phyloP scores from a whole-genome alignment of 768 basidiomycete genomes.

The Leccinellum luteum region DNA sequence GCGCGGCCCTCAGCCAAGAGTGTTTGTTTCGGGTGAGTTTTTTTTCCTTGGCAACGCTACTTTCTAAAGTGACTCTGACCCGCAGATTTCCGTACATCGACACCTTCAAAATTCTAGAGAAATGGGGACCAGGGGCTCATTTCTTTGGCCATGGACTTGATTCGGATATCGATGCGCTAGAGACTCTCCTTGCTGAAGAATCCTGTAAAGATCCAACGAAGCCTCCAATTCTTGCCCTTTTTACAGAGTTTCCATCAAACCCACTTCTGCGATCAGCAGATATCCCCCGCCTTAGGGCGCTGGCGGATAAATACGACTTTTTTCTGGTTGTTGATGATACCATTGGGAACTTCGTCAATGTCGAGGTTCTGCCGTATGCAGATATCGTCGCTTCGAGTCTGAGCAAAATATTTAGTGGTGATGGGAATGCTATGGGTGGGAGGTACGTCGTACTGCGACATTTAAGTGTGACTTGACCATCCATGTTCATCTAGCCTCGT shows the following conservation, averaged over 20 bases:
- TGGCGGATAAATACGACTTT: slow-evolving; percentile 90
- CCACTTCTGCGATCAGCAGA: slow-evolving; percentile 87
- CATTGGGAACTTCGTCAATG: slow-evolving; percentile 91
- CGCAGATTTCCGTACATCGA: slow-evolving; percentile 91
- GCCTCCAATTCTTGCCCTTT: slow-evolving; percentile 74
- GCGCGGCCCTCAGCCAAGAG: slow-evolving; percentile 67
- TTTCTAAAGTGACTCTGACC: not conserved
- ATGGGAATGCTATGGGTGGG: slow-evolving; percentile 96
- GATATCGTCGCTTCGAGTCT: slow-evolving; percentile 92
- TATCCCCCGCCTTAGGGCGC: slow-evolving; percentile 63
- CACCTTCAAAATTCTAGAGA: slow-evolving; percentile 88
- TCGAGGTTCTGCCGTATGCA: slow-evolving; percentile 80
- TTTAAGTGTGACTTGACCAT: not conserved
- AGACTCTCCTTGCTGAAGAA: slow-evolving; percentile 54
- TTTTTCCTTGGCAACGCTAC: not conserved
- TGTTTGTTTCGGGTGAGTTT: slow-evolving; percentile 86
- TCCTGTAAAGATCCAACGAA: slow-evolving; percentile 34
- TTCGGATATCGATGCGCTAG: slow-evolving; percentile 70
- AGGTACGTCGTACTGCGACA: slow-evolving; percentile 53
- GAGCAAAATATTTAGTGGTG: slow-evolving; percentile 93
- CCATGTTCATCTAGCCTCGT: slow-evolving; percentile 57
- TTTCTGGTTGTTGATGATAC: slow-evolving; percentile 91
- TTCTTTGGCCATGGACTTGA: slow-evolving; percentile 84
- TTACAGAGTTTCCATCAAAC: slow-evolving; percentile 95
- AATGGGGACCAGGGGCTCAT: slow-evolving; percentile 94